Base-by-base conservation (phyloP, 345 rosid species). In the Eucalyptus albens region DNA sequence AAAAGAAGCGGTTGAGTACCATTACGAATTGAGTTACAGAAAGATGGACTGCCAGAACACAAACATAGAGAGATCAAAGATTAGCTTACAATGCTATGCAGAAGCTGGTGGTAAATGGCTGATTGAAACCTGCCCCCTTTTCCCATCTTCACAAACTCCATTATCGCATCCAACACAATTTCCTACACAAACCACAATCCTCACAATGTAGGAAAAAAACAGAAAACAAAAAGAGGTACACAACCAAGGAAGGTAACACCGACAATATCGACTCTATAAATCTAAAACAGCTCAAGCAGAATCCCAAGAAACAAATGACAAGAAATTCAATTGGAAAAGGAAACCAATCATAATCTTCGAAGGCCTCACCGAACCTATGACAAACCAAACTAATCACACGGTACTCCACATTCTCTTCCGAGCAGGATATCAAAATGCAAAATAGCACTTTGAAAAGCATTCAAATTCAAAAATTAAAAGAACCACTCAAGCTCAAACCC, bases 141-240 rank as follows among this genome's bases (percentile, higher is more conserved):
- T 50, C 96, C 93, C 87, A 93, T 89, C 93, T 95, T 97, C 89
- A 96, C 96, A 89, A 96, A 94, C 87, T 95, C 98, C 99, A 97
- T 97, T 49, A 97, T 90, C 3, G 99, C 90, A 50, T 95, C 99
- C 92, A 96, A 90, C 87, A 96, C 95, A 65, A 97, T 90, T 91
- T 96, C 99, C 99, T 97, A 92, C 87, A 83, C 42, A 89, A 72
- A 87, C 40, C 83, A 77, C 47, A 77, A 77, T 77, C 83, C 47
- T 21, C 77, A 65, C 21, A 50, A 19, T 50, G 87, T 7, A 31
- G 13, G 19, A 40, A 40, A 19, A 50, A 47, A 62, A 40, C 1
- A 17, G 0, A 33, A 50, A 40, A 42, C 4, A n/a, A 26, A 80
- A 16, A 40, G 7, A 47, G 44, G 51, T 17, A 47, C 11, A 0